Percentiles rank a stretch among this genome's conserved stretches.
Conservation (phyloP, 2,329 filamentous ascomycete genomes). For the Venturia nashicola region DNA sequence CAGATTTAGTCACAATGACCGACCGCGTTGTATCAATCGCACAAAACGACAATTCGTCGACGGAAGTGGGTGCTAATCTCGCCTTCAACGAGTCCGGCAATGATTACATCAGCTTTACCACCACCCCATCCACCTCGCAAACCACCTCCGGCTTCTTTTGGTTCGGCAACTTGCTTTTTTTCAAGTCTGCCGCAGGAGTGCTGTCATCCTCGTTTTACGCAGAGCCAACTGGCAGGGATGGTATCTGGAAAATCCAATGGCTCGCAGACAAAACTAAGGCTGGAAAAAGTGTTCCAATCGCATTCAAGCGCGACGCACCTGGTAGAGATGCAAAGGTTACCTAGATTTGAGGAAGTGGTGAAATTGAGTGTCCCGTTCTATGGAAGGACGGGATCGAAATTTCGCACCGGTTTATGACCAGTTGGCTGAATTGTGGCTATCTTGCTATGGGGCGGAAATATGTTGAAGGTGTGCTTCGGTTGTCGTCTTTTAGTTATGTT, state of each 20-base stretch:
- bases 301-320: not conserved
- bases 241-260: not conserved
- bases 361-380: not conserved
- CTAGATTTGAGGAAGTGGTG: not conserved
- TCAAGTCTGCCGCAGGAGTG: not conserved
- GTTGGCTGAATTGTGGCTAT: not conserved
- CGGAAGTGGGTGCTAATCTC: not conserved
- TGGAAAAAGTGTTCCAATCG: not conserved
- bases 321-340: not conserved
- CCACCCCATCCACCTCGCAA: not conserved
- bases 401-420: not conserved
- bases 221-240: not conserved
- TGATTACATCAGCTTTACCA: not conserved
- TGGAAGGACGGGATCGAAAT: not conserved
- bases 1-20: not conserved
- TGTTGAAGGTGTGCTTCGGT: not conserved
- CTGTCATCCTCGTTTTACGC: not conserved
- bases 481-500: not conserved
- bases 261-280: not conserved
- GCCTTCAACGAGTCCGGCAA: not conserved
- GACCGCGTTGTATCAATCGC: not conserved
- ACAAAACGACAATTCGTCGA: not conserved
- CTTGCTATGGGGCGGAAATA: not conserved
- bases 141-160: not conserved
- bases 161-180: not conserved